Evolutionary conservation across 2,329 filamentous ascomycete genomes (phyloP), one percentile per base, ranked within the genome.

Genomic region (Nannizzia gypsea): DNA sequence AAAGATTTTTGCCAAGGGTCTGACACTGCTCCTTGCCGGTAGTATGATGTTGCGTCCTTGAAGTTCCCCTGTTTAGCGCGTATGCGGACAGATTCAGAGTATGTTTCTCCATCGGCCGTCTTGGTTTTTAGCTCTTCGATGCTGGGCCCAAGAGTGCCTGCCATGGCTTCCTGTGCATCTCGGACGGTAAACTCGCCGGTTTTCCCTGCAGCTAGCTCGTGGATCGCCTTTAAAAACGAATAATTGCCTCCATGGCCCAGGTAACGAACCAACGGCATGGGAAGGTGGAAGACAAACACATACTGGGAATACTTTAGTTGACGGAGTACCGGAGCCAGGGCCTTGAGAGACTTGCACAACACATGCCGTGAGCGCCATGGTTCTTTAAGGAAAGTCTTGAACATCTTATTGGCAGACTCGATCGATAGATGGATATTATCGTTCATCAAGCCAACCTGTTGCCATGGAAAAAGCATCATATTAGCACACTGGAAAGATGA

Each of bases 211-310:
- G 72, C 71, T 3, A 69, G 50, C 56, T 65, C 68, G 63, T 81
- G 77, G 13, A 74, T 63, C n/a, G 70, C 54, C 54, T 73, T 72
- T 36, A 81, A 63, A 57, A 81, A 76, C 58, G 75, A 77, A 61
- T 71, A 74, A 62, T 81, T 79, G 6, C 80, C 77, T n/a, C 79
- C 75, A 0, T 67, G 72, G n/a, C 74, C 76, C 56, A 77, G 68
- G 64, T 72, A 75, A 54, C 66, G 70, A 56, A 78, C 74, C 13
- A 81, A 65, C 3, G 72, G 69, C 36, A 69, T 67, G 2, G 80
- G 81, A 1, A 83, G 69, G 46, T 78, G 74, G 69, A 83, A 78
- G 13, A 73, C 74, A 63, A 82, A 82, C 56, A 83, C 74, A 64
- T 84, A 84, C 61, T 78, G 77, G 1, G 80, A 82, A 58, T 76